phyloP scores from a whole-genome alignment of 495 filamentous ascomycete species.

The Neurospora pannonica region DNA sequence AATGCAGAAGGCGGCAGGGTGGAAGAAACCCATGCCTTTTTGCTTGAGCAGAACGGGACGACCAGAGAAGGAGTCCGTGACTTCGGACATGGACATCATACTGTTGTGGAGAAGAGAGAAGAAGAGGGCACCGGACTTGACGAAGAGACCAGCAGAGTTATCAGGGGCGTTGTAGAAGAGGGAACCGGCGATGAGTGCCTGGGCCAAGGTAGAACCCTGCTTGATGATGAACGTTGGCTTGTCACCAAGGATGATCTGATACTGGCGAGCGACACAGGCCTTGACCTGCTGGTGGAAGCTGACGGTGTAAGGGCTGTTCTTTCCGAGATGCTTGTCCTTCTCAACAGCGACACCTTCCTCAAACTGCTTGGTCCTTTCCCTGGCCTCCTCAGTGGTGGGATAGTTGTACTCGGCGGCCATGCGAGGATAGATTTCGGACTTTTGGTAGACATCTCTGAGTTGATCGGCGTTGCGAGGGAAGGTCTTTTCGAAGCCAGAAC shows the following conservation, averaged over 20 bases:
- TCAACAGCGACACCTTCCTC: conserved; percentile 37
- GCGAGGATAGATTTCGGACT: conserved; percentile 22
- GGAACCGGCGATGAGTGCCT: conserved; percentile 66
- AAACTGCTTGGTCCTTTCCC: conserved; percentile 39
- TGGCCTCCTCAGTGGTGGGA: conserved; percentile 34
- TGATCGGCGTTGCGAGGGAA: conserved; percentile 40
- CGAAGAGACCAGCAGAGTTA: conserved; percentile 45
- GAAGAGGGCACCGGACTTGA: conserved; percentile 51
- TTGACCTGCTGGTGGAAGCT: conserved; percentile 47
- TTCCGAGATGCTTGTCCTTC: conserved; percentile 30
- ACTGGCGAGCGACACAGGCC: conserved; percentile 42
- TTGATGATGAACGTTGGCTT: conserved; percentile 51
- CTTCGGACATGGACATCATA: conserved; percentile 67
- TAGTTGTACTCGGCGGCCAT: conserved; percentile 43
- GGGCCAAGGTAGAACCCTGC: conserved; percentile 44
- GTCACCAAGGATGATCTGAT: conserved; percentile 52
- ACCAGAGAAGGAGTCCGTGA: conserved; percentile 58
- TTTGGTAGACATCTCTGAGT: conserved; percentile 31
- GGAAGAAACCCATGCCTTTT: conserved; percentile 72
- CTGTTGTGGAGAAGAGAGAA: conserved; percentile 74
- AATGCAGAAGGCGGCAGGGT: conserved; percentile 68
- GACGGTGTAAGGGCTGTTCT: conserved; percentile 42
- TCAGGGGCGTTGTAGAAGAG: conserved; percentile 62
- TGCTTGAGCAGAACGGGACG: conserved; percentile 75
- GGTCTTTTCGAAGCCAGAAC: conserved; percentile 22